A percentile compares a stretch with the other conserved stretches of the same genome.
These are phyloP conservation scores for Sungouiozyma intestinalis DNA, from an alignment of 805 yeast genomes.

Conservation along the genomic window DNA sequence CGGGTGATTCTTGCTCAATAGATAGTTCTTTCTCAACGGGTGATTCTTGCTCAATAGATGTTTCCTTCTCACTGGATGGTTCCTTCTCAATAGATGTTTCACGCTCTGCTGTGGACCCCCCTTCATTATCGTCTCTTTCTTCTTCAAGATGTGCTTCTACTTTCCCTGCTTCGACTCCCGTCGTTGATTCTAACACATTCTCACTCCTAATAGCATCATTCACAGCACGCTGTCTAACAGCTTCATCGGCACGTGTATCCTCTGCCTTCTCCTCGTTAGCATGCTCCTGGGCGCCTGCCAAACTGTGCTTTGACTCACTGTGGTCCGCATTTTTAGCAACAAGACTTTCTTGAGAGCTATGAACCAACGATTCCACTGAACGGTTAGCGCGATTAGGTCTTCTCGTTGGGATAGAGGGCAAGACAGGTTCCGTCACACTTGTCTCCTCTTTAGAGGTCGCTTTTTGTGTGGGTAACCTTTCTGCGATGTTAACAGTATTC, in stretches of 20 bases:
- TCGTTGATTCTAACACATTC: too few relatives aligned
- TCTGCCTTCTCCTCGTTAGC: neutral
- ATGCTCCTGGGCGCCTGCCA: too few relatives aligned
- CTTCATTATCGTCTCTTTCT: too few relatives aligned
- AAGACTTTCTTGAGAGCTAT: neutral
- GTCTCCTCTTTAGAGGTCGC: neutral
- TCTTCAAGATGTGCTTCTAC: too few relatives aligned
- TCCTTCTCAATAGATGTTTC: too few relatives aligned
- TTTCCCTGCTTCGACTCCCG: too few relatives aligned
- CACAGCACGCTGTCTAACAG: too few relatives aligned
- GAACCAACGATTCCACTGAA: neutral
- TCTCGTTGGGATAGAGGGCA: neutral
- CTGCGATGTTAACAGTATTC: neutral
- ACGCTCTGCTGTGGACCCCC: too few relatives aligned
- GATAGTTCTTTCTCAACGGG: neutral
- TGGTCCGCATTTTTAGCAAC: neutral
- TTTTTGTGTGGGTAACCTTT: slow-evolving; percentile 6
- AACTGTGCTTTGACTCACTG: too few relatives aligned
- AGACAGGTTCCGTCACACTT: neutral
- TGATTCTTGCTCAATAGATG: neutral
- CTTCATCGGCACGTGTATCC: too few relatives aligned
- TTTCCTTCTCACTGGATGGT: neutral
- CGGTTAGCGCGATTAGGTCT: neutral
- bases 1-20: neutral
- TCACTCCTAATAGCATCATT: too few relatives aligned